Percentiles rank a stretch among this genome's conserved stretches.
These are phyloP conservation scores for Trichosporon ovoides DNA, from an alignment of 1,284 basidiomycete genomes.

Conservation along the genomic window DNA sequence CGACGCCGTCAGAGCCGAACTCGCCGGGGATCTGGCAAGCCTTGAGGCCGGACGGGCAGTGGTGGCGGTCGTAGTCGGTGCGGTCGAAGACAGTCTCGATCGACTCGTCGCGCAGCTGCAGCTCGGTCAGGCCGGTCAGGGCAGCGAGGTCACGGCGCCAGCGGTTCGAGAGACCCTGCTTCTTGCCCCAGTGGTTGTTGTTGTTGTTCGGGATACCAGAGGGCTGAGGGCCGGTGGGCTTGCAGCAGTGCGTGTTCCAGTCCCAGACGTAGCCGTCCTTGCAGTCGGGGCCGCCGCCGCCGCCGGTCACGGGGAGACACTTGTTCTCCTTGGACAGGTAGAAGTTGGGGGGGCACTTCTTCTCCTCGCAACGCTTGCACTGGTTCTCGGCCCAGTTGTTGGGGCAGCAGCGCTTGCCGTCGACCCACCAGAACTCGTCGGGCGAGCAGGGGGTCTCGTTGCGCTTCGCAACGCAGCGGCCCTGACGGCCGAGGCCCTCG, in stretches of 20 bases:
- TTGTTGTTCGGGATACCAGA: conserved; percentile 5
- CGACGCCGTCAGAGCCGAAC: conserved; percentile 39
- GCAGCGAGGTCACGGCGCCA: conserved; percentile 22
- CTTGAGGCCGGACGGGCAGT: conserved; percentile 37
- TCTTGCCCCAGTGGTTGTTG: not conserved
- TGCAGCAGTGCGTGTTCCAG: conserved; percentile 19
- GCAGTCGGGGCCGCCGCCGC: not conserved
- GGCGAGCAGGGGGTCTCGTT: not conserved
- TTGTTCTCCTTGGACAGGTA: conserved; percentile 3
- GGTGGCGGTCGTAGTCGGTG: conserved; percentile 20
- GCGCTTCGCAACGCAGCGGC: not conserved
- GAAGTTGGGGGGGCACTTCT: conserved; percentile 6
- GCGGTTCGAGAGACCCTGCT: not conserved
- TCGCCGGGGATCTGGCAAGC: conserved; percentile 33
- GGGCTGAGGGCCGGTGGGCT: conserved; percentile 21
- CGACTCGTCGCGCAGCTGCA: conserved; percentile 23
- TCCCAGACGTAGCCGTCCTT: not conserved
- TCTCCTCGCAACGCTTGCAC: conserved; percentile 8
- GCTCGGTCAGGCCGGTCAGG: conserved; percentile 18
- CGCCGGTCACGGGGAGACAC: conserved; percentile 1
- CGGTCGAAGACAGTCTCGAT: conserved; percentile 31
- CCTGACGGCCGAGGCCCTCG: not conserved
- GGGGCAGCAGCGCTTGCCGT: conserved; percentile 5
- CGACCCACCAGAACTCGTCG: conserved; percentile 6
- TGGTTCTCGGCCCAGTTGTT: not conserved